A percentile compares a stretch with the other conserved stretches of the same genome.
Conservation (phyloP, 768 basidiomycete species). For the Boletus huronensis region DNA sequence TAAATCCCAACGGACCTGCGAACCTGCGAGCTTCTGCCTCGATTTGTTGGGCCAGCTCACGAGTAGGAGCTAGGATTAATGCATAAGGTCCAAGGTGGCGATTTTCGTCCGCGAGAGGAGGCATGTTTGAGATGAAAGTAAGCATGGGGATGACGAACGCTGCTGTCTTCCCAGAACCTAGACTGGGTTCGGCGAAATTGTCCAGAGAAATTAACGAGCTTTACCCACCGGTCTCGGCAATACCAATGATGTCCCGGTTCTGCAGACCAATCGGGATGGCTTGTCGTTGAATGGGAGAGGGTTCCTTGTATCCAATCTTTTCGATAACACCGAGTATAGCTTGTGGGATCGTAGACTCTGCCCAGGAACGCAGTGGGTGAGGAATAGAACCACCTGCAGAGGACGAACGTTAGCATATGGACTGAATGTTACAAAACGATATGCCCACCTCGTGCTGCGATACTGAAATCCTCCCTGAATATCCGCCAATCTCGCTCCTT, state of each 20-base stretch:
- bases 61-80: slow-evolving; percentile 92
- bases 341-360: slow-evolving; percentile 79
- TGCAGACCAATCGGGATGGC: slow-evolving; percentile 99
- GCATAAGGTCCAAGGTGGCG: slow-evolving; percentile 93
- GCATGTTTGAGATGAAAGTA: slow-evolving; percentile 84
- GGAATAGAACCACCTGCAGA: slow-evolving; percentile 84
- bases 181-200: background rate
- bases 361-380: slow-evolving; percentile 89
- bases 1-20: slow-evolving; percentile 84
- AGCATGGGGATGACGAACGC: slow-evolving; percentile 99
- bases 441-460: slow-evolving; percentile 77
- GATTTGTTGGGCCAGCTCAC: slow-evolving; percentile 97
- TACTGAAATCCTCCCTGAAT: slow-evolving; percentile 97
- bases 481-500: slow-evolving; percentile 99
- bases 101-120: slow-evolving; percentile 87
- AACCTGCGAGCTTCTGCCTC: slow-evolving; percentile 92
- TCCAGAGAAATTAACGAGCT: background rate
- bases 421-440: background rate
- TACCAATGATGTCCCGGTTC: slow-evolving; percentile 95
- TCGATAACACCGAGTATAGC: slow-evolving; percentile 81
- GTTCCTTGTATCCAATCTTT: slow-evolving; percentile 93
- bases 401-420: background rate
- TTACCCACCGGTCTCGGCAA: slow-evolving; percentile 89
- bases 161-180: slow-evolving; percentile 98
- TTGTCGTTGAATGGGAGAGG: slow-evolving; percentile 94